Evolutionary conservation across 1,284 basidiomycete genomes (phyloP).

Genomic region (Tilletia indica): DNA sequence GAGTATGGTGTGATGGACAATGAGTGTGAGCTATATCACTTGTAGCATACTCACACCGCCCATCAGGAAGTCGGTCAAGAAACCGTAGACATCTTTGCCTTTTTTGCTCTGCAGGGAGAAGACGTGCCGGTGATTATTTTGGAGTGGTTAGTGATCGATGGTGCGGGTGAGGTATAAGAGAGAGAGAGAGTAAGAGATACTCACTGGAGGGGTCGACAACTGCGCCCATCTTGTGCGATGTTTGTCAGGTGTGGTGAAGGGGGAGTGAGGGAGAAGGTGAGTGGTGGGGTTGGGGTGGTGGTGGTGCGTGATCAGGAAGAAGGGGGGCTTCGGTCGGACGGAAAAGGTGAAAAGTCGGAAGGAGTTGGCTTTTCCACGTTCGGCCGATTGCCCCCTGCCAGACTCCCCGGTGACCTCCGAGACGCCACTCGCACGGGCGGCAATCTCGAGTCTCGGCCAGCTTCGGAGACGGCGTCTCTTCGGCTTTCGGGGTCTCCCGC

Average conservation of each 20-base stretch:
- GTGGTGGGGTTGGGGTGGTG: not conserved
- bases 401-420: no score
- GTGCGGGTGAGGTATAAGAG: conserved; percentile 30
- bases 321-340: not conserved
- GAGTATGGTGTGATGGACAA: not conserved
- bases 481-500: no score
- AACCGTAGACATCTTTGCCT: not conserved
- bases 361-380: no score
- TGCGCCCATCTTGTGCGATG: conserved; percentile 41
- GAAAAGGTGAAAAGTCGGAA: no score
- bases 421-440: no score
- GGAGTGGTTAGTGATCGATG: not conserved
- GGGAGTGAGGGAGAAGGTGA: conserved; percentile 9
- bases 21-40: not conserved
- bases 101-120: not conserved
- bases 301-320: not conserved
- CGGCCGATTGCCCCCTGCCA: no score
- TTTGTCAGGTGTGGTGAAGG: conserved; percentile 9
- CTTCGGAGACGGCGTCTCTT: no score
- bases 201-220: conserved; percentile 46
- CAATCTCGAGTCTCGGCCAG: no score
- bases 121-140: no score
- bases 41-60: conserved; percentile 46
- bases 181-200: conserved; percentile 41
- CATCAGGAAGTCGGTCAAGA: conserved; percentile 37